Conservation (phyloP, 257 asterid species). For the Nicotiana benthamiana region DNA sequence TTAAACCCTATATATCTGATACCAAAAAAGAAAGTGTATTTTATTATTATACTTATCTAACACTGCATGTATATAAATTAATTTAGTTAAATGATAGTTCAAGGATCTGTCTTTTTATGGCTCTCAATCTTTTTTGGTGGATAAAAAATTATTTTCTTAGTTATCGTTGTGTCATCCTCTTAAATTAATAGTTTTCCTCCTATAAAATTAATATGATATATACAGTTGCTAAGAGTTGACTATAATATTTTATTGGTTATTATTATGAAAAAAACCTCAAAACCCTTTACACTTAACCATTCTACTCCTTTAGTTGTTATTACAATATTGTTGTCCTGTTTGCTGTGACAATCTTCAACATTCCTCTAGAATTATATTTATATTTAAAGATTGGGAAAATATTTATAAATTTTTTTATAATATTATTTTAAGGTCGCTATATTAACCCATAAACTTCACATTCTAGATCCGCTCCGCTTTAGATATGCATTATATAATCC, state of each 20-base stretch:
- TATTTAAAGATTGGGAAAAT: too few relatives aligned
- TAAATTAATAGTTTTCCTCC: background rate
- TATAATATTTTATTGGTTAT: constrained; percentile 12
- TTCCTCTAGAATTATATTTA: background rate
- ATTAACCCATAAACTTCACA: too few relatives aligned
- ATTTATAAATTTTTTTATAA: too few relatives aligned
- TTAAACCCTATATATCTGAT: background rate
- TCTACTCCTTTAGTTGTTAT: background rate
- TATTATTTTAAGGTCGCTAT: too few relatives aligned
- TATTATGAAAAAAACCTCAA: background rate
- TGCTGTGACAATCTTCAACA: background rate
- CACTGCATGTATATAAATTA: constrained; percentile 4
- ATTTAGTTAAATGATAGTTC: background rate
- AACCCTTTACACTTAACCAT: background rate
- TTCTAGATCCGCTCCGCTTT: background rate
- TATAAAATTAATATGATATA: background rate
- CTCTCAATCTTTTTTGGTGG: background rate
- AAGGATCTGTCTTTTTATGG: background rate
- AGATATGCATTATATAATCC: background rate
- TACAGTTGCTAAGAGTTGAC: constrained; percentile 26
- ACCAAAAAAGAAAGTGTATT: constrained; percentile 3
- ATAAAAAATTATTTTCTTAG: background rate
- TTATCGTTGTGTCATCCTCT: background rate
- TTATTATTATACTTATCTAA: background rate
- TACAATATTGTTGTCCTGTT: background rate